Percentiles rank a stretch among this genome's conserved stretches.
Evolutionary conservation across 345 rosid genomes (phyloP).

Genomic region (Chamaenerion angustifolium): DNA sequence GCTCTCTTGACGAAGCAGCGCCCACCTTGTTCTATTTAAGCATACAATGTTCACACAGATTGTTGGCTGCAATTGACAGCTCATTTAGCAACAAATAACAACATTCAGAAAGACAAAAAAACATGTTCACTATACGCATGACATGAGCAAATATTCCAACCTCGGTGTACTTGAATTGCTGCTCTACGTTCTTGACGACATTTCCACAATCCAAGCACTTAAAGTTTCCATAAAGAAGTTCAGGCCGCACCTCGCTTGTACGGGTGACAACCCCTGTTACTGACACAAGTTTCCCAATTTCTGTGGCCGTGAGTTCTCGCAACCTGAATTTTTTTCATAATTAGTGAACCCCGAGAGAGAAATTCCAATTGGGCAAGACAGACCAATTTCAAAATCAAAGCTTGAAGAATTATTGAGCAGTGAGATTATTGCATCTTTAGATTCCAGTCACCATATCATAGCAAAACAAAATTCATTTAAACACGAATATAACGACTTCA

Average conservation of each 20-base stretch:
- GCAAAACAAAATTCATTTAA: too few species aligned
- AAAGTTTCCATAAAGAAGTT: slow-evolving; percentile 82
- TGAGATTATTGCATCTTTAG: too few species aligned
- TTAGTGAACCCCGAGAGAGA: too few species aligned
- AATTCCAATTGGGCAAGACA: too few species aligned
- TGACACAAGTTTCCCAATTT: slow-evolving; percentile 79
- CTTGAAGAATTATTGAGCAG: too few species aligned
- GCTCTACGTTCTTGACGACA: slow-evolving; percentile 75
- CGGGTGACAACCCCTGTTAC: slow-evolving; percentile 92
- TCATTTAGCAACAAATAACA: too few species aligned
- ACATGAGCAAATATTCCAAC: slow-evolving; percentile 7
- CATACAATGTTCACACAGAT: slow-evolving; percentile 66
- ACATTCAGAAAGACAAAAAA: too few species aligned
- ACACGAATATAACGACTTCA: too few species aligned
- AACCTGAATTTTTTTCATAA: slow-evolving; percentile 18
- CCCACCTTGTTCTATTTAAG: slow-evolving; percentile 59
- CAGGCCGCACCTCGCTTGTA: slow-evolving; percentile 93
- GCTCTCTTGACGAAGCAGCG: slow-evolving; percentile 84
- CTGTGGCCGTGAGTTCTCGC: slow-evolving; percentile 72
- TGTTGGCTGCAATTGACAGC: slow-evolving; percentile 41
- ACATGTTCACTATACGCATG: background rate
- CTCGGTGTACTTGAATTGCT: slow-evolving; percentile 93
- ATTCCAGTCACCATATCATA: too few species aligned
- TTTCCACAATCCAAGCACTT: slow-evolving; percentile 77
- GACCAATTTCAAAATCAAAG: too few species aligned